These are phyloP conservation scores for Puccinia coronata DNA, from an alignment of 1,284 basidiomycete genomes.

Conservation along the genomic window DNA sequence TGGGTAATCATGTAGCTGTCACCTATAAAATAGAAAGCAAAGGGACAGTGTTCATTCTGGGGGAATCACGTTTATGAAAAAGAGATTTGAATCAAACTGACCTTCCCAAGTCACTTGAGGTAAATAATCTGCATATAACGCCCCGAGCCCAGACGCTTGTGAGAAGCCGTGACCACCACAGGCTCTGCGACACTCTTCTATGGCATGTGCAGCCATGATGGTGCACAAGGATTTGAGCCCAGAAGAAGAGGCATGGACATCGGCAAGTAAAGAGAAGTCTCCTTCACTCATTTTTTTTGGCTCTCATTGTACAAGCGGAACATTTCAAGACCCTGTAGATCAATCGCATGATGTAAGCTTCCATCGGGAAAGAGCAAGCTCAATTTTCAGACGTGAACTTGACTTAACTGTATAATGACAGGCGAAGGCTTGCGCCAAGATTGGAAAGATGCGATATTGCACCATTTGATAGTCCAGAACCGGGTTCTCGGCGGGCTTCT, in stretches of 20 bases:
- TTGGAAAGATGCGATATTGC: conserved; percentile 58
- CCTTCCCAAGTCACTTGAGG: conserved; percentile 60
- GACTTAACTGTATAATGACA: conserved; percentile 57
- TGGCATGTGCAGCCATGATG: conserved; percentile 58
- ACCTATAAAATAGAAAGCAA: conserved; percentile 48
- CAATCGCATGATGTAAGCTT: neutral
- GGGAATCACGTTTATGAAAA: neutral
- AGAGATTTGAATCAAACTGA: conserved; percentile 48
- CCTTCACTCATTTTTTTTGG: conserved; percentile 57
- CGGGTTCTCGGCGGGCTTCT: conserved; percentile 58
- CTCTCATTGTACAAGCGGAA: conserved; percentile 59
- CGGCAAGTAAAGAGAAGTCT: conserved; percentile 59
- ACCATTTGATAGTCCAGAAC: conserved; percentile 60
- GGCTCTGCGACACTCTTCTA: conserved; percentile 59
- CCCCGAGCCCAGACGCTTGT: conserved; percentile 56
- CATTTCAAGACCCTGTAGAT: conserved; percentile 56
- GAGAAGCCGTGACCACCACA: conserved; percentile 60
- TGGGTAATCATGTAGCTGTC: conserved; percentile 60
- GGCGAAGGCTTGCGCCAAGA: conserved; percentile 60
- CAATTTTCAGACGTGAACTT: neutral
- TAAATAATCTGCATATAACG: conserved; percentile 56
- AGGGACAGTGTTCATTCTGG: neutral
- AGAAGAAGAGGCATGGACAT: conserved; percentile 59
- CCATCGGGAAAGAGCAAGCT: conserved; percentile 48
- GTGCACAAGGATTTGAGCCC: conserved; percentile 59